phyloP scores from a whole-genome alignment of 2,329 filamentous ascomycete species.

The Epichloe elymi region DNA sequence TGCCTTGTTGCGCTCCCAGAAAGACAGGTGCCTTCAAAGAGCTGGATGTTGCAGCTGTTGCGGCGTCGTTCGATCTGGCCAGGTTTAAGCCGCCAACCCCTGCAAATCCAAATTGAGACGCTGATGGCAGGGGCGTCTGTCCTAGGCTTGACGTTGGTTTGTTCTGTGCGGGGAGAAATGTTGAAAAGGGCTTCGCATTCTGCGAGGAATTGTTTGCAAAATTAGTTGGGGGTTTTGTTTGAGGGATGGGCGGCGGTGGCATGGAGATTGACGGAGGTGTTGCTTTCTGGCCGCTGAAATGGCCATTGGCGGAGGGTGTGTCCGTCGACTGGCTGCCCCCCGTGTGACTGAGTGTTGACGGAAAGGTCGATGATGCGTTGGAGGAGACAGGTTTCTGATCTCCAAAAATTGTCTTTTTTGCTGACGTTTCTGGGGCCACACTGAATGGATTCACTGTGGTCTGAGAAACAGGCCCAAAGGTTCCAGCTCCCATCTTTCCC shows the following conservation, averaged over 20 bases:
- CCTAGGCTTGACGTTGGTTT: neutral
- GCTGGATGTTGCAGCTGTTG: neutral
- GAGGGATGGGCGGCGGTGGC: slow-evolving; percentile 8
- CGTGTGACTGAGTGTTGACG: neutral
- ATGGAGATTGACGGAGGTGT: slow-evolving; percentile 1
- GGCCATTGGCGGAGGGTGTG: neutral
- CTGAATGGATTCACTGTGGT: slow-evolving; percentile 11
- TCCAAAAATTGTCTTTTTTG: slow-evolving; percentile 10
- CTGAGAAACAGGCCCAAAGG: neutral
- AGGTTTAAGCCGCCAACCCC: neutral
- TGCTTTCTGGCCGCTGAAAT: neutral
- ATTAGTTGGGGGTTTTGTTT: neutral
- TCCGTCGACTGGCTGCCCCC: neutral
- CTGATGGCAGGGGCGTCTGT: neutral
- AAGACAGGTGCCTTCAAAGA: neutral
- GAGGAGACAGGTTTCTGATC: slow-evolving; percentile 1
- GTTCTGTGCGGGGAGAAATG: neutral
- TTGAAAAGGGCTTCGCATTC: neutral
- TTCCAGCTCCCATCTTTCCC: neutral
- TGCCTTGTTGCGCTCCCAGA: neutral
- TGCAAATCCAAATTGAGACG: neutral
- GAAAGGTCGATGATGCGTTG: neutral
- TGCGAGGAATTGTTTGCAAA: neutral
- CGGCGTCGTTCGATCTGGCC: neutral
- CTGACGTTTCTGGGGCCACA: slow-evolving; percentile 4